Evolutionary conservation across 2,329 filamentous ascomycete species (phyloP), one percentile per base, ranked within the genome.

Genomic region (Byssochlamys sp.): DNA sequence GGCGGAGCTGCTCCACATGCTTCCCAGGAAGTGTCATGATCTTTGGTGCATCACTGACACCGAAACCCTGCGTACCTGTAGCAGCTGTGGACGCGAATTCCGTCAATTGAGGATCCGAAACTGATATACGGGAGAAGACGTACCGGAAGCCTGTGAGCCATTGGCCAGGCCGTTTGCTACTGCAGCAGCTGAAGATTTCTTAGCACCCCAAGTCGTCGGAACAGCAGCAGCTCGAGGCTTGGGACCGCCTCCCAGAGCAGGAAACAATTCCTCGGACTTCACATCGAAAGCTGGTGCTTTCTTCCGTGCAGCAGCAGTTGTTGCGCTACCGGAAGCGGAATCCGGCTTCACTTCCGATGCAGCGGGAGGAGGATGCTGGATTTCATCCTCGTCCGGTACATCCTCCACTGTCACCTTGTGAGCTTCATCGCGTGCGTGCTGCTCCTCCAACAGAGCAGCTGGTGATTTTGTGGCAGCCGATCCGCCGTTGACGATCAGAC

Each of bases 241-340:
- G 55, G 84, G 78, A 5, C 75, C 82, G 61, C 83, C 81, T 56
- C 91, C 92, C 52, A 99, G 83, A 65, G 91, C 86, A n/a, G 94
- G 94, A 81, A 99, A 99, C 59, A 89, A 79, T 74, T 97, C 91
- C 69, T 95, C 89, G 19, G 90, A 95, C 68, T 89, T 83, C 24
- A 90, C 91, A 73, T 97, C 90, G 60, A 96, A 77, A 55, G 80
- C 70, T 1, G 77, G 71, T 33, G 79, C 73, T 60, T 70, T 73
- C 59, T 69, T 69, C 11, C 27, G 24, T 4, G 39, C 12, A 24
- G 26, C 28, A 14, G 35, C 10, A 50, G 14, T 39, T 14, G 24
- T 28, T 11, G 39, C 33, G 2, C 35, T n/a, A 19, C 27, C 54
- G 19, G 49, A 51, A 51, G 27, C 39, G 28, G 52, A 57, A 27